These are phyloP conservation scores for Phyllosticta ampelicida DNA, from an alignment of 2,329 filamentous ascomycete genomes.

Conservation along the genomic window DNA sequence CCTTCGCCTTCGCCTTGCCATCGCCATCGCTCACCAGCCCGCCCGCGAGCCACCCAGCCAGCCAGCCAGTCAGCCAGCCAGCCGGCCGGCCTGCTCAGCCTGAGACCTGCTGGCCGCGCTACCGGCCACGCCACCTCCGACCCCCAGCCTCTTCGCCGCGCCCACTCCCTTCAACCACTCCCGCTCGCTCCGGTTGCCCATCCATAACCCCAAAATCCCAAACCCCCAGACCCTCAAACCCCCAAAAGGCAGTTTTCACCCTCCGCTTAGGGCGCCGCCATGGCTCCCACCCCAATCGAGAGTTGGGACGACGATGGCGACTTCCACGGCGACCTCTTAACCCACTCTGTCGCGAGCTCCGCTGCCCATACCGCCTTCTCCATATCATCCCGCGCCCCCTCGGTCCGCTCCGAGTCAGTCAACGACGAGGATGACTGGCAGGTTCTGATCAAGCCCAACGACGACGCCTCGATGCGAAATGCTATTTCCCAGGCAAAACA, in stretches of 20 bases:
- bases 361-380: constrained; percentile 42
- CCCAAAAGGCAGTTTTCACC: constrained; percentile 27
- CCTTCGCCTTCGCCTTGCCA: neutral
- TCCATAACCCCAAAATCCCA: constrained; percentile 19
- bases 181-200: constrained; percentile 11
- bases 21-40: neutral
- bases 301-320: constrained; percentile 49
- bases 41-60: neutral
- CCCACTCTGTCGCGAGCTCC: constrained; percentile 59
- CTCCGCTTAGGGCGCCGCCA: constrained; percentile 22
- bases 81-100: neutral
- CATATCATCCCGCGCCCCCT: constrained; percentile 74
- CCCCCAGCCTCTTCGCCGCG: constrained; percentile 11
- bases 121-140: neutral
- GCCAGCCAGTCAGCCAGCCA: neutral
- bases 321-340: constrained; percentile 55
- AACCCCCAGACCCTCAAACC: too few relatives aligned
- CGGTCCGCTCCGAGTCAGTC: constrained; percentile 68
- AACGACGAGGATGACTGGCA: constrained; percentile 79
- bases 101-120: neutral
- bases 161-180: constrained; percentile 13
- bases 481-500: constrained; percentile 79
- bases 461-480: constrained; percentile 71
- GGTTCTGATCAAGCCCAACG: constrained; percentile 71
- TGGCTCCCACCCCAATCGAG: constrained; percentile 52